Percentiles rank a stretch among this genome's conserved stretches.
These are phyloP conservation scores for Aspergillus luchuensis DNA, from an alignment of 2,329 filamentous ascomycete species.

Conservation along the genomic window DNA sequence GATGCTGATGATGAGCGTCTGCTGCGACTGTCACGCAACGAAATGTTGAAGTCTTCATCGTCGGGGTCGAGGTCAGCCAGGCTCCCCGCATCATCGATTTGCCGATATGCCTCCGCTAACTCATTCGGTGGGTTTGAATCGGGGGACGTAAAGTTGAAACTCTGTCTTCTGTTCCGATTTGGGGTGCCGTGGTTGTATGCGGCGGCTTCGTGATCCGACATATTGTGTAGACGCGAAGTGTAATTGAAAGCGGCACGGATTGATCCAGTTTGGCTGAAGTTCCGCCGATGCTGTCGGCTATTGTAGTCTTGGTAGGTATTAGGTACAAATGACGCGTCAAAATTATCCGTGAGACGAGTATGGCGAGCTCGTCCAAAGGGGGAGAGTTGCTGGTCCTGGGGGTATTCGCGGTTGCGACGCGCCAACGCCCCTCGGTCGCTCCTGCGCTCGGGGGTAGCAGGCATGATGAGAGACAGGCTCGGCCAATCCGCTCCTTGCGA, in stretches of 20 bases:
- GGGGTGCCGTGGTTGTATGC: slow-evolving; percentile 26
- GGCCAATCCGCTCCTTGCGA: background rate
- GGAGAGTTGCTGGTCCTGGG: slow-evolving; percentile 31
- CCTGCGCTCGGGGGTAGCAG: slow-evolving; percentile 32
- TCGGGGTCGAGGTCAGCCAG: slow-evolving; percentile 38
- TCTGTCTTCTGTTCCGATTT: slow-evolving; percentile 33
- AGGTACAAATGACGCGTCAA: slow-evolving; percentile 32
- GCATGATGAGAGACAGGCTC: slow-evolving; percentile 30
- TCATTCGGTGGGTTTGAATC: slow-evolving; percentile 44
- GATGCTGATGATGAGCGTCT: slow-evolving; percentile 30
- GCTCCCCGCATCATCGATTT: slow-evolving; percentile 42
- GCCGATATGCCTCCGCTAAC: slow-evolving; percentile 41
- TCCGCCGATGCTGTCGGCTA: slow-evolving; percentile 33
- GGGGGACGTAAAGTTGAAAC: slow-evolving; percentile 32
- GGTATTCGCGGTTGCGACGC: slow-evolving; percentile 31
- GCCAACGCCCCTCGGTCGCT: slow-evolving; percentile 30
- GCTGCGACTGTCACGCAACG: slow-evolving; percentile 20
- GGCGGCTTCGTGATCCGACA: slow-evolving; percentile 28
- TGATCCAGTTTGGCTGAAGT: slow-evolving; percentile 40
- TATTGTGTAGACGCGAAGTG: slow-evolving; percentile 32
- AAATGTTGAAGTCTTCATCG: slow-evolving; percentile 27
- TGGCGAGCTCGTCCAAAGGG: slow-evolving; percentile 36
- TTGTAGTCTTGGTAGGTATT: slow-evolving; percentile 33
- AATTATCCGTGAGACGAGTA: slow-evolving; percentile 28
- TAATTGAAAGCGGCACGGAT: slow-evolving; percentile 44